Percentiles rank a stretch among this genome's conserved stretches.
phyloP scores from a whole-genome alignment of 192 early-diverging fungal genomes.

The Backusella luteola region DNA sequence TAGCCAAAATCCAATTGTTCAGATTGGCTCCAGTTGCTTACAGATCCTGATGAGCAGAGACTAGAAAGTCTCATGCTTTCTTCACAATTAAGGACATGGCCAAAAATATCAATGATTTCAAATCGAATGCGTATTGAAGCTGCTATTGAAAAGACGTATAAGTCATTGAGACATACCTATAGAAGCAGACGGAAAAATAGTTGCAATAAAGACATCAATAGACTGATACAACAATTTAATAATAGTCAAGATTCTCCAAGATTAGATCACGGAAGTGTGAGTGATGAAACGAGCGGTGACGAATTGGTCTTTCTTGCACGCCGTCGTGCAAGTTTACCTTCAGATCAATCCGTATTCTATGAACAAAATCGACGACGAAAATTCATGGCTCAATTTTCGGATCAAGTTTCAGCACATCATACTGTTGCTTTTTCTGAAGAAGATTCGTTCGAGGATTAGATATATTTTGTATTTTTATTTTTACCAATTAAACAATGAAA shows the following conservation, averaged over 20 bases:
- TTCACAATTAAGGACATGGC: constrained; percentile 67
- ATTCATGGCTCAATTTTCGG: constrained; percentile 24
- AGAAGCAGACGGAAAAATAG: not conserved
- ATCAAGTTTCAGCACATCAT: constrained; percentile 10
- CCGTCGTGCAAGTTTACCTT: not conserved
- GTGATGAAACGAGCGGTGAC: constrained; percentile 2
- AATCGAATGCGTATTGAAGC: constrained; percentile 75
- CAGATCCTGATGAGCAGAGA: constrained; percentile 61
- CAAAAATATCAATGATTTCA: constrained; percentile 73
- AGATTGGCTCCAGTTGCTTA: constrained; percentile 64
- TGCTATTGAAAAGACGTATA: constrained; percentile 48
- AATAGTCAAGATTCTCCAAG: not conserved
- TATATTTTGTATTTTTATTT: no score
- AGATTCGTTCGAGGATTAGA: not conserved
- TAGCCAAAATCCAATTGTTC: constrained; percentile 52
- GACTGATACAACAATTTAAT: not conserved
- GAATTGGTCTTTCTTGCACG: not conserved
- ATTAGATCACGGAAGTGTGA: not conserved
- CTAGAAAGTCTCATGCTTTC: constrained; percentile 52
- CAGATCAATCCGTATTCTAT: not conserved
- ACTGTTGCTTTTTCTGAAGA: not conserved
- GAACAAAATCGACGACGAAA: constrained; percentile 8
- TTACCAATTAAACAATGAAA: no score
- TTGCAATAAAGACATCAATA: not conserved
- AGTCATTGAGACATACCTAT: not conserved